These are phyloP conservation scores for Wakefieldia striispora DNA, from an alignment of 768 basidiomycete genomes.

Conservation along the genomic window DNA sequence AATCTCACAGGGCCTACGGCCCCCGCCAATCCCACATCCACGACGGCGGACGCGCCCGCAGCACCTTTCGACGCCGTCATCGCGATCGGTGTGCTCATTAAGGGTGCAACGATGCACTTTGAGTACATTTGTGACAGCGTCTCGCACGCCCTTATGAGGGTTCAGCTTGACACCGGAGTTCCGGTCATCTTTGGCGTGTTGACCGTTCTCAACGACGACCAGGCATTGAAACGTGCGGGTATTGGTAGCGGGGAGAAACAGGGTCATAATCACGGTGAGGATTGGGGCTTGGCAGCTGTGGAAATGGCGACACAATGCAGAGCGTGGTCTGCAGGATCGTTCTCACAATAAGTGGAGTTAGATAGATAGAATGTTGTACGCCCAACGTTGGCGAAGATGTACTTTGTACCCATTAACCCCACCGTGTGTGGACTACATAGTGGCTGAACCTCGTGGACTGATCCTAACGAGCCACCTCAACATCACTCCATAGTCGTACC, in stretches of 20 bases:
- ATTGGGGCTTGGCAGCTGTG: constrained; percentile 96
- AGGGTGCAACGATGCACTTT: constrained; percentile 98
- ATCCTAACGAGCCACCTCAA: no score
- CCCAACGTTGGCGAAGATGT: background rate
- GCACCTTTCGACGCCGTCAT: constrained; percentile 93
- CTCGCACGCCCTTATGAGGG: constrained; percentile 89
- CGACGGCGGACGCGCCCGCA: constrained; percentile 38
- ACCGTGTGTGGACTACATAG: background rate
- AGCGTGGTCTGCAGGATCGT: constrained; percentile 71
- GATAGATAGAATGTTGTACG: constrained; percentile 10
- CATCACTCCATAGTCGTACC: no score
- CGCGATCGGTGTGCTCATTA: constrained; percentile 97
- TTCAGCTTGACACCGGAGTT: constrained; percentile 89
- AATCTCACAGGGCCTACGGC: constrained; percentile 36
- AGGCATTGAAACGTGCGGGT: constrained; percentile 94
- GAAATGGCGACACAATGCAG: constrained; percentile 78
- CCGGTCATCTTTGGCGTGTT: constrained; percentile 97
- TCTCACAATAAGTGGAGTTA: constrained; percentile 29
- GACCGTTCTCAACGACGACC: constrained; percentile 89
- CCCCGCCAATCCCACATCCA: constrained; percentile 31
- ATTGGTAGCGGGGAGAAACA: constrained; percentile 64
- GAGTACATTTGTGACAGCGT: constrained; percentile 98
- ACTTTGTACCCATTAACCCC: background rate
- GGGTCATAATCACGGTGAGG: constrained; percentile 97
- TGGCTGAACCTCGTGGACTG: background rate